Evolutionary conservation across 148 eudicot species (phyloP).

Genomic region (Silene latifolia): DNA sequence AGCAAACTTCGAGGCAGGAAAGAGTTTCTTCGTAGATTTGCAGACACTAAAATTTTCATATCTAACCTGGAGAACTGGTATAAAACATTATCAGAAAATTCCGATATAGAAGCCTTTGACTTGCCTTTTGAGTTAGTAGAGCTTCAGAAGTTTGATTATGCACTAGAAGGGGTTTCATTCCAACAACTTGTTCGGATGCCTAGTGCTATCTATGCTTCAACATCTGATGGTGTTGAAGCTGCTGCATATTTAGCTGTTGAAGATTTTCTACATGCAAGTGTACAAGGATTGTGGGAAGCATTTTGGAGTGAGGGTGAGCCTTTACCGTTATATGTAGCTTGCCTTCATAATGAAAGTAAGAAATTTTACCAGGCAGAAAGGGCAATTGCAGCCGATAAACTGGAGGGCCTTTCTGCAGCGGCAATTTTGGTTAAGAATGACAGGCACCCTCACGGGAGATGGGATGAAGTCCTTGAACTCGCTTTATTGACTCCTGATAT

Average conservation of each 20-base stretch:
- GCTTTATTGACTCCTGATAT: conserved; percentile 70
- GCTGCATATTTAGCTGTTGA: conserved; percentile 75
- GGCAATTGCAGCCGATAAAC: conserved; percentile 75
- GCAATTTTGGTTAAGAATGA: conserved; percentile 73
- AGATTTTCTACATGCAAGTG: conserved; percentile 85
- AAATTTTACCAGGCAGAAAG: conserved; percentile 86
- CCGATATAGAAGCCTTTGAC: conserved; percentile 48
- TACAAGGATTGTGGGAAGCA: conserved; percentile 84
- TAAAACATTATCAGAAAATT: conserved; percentile 46
- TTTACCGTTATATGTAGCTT: conserved; percentile 69
- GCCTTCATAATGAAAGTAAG: conserved; percentile 52
- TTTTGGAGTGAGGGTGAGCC: conserved; percentile 76
- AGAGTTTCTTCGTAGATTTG: conserved; percentile 79
- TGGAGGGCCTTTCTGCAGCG: conserved; percentile 70
- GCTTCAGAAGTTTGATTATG: conserved; percentile 92
- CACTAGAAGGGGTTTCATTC: conserved; percentile 79
- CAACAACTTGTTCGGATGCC: conserved; percentile 98
- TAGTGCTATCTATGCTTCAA: conserved; percentile 70
- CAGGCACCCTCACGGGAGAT: conserved; percentile 85
- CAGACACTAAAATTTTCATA: conserved; percentile 54
- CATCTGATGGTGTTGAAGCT: conserved; percentile 69
- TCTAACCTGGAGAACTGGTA: conserved; percentile 66
- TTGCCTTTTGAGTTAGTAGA: conserved; percentile 87
- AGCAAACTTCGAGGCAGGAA: conserved; percentile 53
- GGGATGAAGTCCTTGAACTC: conserved; percentile 86